Evolutionary conservation across 352 stramenopile species (phyloP).

Genomic region (Plasmopara halstedii): DNA sequence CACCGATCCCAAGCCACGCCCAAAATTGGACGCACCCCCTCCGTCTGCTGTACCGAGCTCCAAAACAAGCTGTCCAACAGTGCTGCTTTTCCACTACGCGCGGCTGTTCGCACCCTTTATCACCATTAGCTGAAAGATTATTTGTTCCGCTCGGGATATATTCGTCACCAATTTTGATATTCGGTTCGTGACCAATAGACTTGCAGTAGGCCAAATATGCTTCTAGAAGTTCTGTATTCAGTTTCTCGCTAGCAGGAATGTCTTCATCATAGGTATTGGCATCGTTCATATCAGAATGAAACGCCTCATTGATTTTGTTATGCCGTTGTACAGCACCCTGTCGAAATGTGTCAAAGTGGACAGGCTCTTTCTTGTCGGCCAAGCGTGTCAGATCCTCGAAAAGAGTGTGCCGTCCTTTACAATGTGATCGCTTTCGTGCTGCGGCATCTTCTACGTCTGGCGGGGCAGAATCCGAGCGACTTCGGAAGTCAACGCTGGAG

Average conservation of each 20-base stretch:
- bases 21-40: slow-evolving; percentile 24
- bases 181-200: slow-evolving; percentile 68
- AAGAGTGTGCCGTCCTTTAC: slow-evolving; percentile 32
- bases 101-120: slow-evolving; percentile 11
- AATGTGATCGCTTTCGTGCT: neutral
- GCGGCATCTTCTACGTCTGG: neutral
- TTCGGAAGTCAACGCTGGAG: slow-evolving; percentile 11
- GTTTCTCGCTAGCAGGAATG: slow-evolving; percentile 58
- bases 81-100: slow-evolving; percentile 25
- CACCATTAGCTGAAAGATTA: neutral
- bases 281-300: slow-evolving; percentile 1
- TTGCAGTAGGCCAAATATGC: slow-evolving; percentile 90
- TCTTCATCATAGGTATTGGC: neutral
- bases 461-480: slow-evolving; percentile 11
- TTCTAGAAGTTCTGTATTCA: slow-evolving; percentile 90
- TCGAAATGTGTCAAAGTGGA: slow-evolving; percentile 37
- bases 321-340: slow-evolving; percentile 15
- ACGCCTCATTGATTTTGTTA: slow-evolving; percentile 5
- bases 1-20: slow-evolving; percentile 26
- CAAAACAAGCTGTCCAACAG: slow-evolving; percentile 38
- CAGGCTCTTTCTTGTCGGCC: slow-evolving; percentile 45
- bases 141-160: neutral
- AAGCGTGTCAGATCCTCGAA: slow-evolving; percentile 40
- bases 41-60: slow-evolving; percentile 30
- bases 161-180: slow-evolving; percentile 75